Base-by-base conservation (phyloP, 805 yeast genomes). In the Candida jianshihensis region DNA sequence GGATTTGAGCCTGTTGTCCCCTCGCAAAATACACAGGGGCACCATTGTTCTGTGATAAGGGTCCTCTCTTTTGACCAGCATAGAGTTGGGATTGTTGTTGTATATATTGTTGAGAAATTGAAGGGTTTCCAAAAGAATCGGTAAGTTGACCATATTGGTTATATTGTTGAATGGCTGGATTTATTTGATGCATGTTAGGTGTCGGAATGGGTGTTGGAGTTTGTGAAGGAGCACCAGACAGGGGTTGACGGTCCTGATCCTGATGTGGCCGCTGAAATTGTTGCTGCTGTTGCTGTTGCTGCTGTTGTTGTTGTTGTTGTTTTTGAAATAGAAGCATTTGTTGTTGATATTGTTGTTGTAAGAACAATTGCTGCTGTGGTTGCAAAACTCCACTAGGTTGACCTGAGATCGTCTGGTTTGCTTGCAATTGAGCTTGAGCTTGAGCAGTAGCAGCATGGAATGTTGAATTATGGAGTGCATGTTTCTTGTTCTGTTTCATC, bases 401-500 rank as follows among this genome's bases (percentile, higher is more conserved):
- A 19, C 31, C 31, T 3, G 31, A 13, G 16, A 19, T 19, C 11
- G 32, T 15, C 25, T 35, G 38, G n/a, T n/a, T n/a, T 16, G 35
- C 44, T 32, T 35, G 44, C 19, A 30, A 36, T 27, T 19, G 25
- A 20, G 36, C 43, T 15, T 35, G 46, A 6, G 37, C 37, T 20
- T 38, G 74, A 18, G 65, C 58, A 35, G 67, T 58, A 1, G 75
- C 71, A 44, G 71, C 66, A 24, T 64, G 63, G 34, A 61, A 55
- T 2, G 67, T 64, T 22, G 67, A 54, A 39, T 68, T 68, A 43
- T 66, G 67, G 41, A 67, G 50, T 7, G 70, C 70, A 36, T 71
- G 76, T 38, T 73, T 78, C 52, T 77, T 81, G 38, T 75, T 67
- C 51, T 78, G 81, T 42, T 74, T 71, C 53, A 75, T 54, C 32